Evolutionary conservation across 2,329 filamentous ascomycete species (phyloP).

Genomic region (Chaetomiaceae sp.): DNA sequence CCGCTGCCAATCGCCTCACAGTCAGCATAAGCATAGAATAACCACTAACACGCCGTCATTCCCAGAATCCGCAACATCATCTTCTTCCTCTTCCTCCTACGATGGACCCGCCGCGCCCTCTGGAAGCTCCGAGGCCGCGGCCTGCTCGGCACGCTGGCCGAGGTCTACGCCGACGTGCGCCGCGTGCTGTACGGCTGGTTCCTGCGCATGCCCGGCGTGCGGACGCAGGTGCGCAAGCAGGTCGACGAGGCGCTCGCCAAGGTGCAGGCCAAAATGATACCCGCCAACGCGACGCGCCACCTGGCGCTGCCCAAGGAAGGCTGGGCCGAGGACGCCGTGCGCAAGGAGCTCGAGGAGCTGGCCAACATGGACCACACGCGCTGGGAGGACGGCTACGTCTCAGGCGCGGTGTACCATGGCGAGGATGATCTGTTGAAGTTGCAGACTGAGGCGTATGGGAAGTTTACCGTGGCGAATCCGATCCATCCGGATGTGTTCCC

Average conservation of each 20-base stretch:
- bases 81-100: slow-evolving; percentile 82
- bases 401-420: slow-evolving; percentile 93
- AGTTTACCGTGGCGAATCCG: slow-evolving; percentile 92
- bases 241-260: slow-evolving; percentile 75
- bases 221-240: slow-evolving; percentile 78
- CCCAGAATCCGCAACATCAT: slow-evolving; percentile 76
- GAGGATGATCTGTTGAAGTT: slow-evolving; percentile 75
- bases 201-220: slow-evolving; percentile 79
- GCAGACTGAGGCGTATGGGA: slow-evolving; percentile 88
- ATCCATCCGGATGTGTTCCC: slow-evolving; percentile 98
- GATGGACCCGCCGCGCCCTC: slow-evolving; percentile 73
- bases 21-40: background rate
- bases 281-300: slow-evolving; percentile 67
- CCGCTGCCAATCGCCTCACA: too few species aligned
- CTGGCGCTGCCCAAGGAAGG: slow-evolving; percentile 76
- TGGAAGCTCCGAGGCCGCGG: slow-evolving; percentile 88
- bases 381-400: slow-evolving; percentile 95
- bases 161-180: slow-evolving; percentile 68
- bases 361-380: slow-evolving; percentile 86
- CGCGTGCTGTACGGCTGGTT: slow-evolving; percentile 80
- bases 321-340: slow-evolving; percentile 73
- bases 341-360: slow-evolving; percentile 72
- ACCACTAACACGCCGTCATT: slow-evolving; percentile 1
- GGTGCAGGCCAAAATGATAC: slow-evolving; percentile 78
- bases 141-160: slow-evolving; percentile 69